Evolutionary conservation across 1,284 basidiomycete species (phyloP).

Genomic region (Trametes hirsuta): DNA sequence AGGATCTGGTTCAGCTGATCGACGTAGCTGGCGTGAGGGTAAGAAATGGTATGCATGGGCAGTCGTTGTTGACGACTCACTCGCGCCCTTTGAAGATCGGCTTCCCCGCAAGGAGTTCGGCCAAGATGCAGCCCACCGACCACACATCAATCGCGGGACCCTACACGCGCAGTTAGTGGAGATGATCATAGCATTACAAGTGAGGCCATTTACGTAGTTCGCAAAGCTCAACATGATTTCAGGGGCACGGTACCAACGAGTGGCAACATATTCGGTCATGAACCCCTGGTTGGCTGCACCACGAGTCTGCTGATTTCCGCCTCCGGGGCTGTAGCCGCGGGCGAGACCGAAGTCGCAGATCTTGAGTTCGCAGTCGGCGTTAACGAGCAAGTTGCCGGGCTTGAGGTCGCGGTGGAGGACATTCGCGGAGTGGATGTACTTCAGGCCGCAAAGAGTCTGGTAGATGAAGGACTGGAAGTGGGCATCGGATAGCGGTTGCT

Average conservation of each 20-base stretch:
- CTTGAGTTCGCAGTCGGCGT: conserved; percentile 97
- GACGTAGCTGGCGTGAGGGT: conserved; percentile 69
- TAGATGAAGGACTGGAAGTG: conserved; percentile 99
- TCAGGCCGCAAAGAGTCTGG: conserved; percentile 97
- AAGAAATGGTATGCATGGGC: conserved; percentile 5
- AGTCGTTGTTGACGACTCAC: conserved; percentile 46
- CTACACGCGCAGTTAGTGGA: conserved; percentile 37
- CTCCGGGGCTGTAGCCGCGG: conserved; percentile 84
- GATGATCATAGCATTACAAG: not conserved
- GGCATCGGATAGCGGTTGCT: conserved; percentile 96
- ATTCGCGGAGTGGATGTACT: conserved; percentile 99
- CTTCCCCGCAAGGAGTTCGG: conserved; percentile 94
- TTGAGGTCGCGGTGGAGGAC: conserved; percentile 98
- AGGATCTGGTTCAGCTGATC: conserved; percentile 99
- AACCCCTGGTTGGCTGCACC: conserved; percentile 89
- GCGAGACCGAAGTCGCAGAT: conserved; percentile 99
- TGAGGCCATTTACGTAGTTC: conserved; percentile 75
- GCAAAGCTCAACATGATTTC: conserved; percentile 98
- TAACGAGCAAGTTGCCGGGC: conserved; percentile 95
- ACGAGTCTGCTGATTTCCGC: conserved; percentile 45
- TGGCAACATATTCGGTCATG: conserved; percentile 99
- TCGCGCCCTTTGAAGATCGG: conserved; percentile 99
- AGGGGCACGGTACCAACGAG: conserved; percentile 95
- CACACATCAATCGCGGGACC: conserved; percentile 94
- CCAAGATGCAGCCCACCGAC: conserved; percentile 98